phyloP scores from a whole-genome alignment of 352 stramenopile genomes.

The Pseudoperonospora humuli region DNA sequence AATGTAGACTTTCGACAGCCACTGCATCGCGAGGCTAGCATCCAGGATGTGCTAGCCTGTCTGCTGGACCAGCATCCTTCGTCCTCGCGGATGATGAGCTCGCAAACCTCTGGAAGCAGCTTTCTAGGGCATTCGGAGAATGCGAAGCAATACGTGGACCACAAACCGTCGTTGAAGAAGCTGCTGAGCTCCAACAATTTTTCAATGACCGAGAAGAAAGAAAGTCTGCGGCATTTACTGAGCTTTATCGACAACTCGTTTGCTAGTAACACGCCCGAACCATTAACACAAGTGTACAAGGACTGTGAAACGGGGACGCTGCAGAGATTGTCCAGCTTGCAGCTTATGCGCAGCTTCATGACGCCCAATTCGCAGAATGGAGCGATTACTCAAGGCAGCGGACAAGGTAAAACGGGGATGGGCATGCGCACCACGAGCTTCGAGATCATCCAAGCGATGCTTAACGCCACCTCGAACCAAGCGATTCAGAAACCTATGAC shows the following conservation, averaged over 20 bases:
- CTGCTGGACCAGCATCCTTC: constrained; percentile 63
- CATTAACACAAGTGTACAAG: constrained; percentile 75
- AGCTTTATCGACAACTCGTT: constrained; percentile 84
- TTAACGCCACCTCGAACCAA: constrained; percentile 79
- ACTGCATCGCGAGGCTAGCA: constrained; percentile 63
- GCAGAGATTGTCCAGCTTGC: constrained; percentile 64
- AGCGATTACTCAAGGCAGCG: neutral
- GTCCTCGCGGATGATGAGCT: constrained; percentile 37
- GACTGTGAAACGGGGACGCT: constrained; percentile 64
- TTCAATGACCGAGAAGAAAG: constrained; percentile 81
- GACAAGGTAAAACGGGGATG: constrained; percentile 21
- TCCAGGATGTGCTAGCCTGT: constrained; percentile 71
- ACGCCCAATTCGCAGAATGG: constrained; percentile 17
- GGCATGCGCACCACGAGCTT: constrained; percentile 75
- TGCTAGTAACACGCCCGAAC: constrained; percentile 59
- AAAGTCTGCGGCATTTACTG: constrained; percentile 69
- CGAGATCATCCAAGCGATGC: constrained; percentile 83
- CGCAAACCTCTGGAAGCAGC: constrained; percentile 32
- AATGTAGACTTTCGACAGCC: constrained; percentile 38
- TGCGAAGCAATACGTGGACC: constrained; percentile 13
- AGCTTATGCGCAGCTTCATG: constrained; percentile 79
- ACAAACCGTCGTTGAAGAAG: constrained; percentile 65
- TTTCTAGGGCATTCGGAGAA: constrained; percentile 50
- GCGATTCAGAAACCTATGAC: constrained; percentile 84
- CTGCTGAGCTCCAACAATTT: constrained; percentile 80